Base-by-base conservation (phyloP, 2,329 filamentous ascomycete genomes). In the Chrysoporthe cubensis region DNA sequence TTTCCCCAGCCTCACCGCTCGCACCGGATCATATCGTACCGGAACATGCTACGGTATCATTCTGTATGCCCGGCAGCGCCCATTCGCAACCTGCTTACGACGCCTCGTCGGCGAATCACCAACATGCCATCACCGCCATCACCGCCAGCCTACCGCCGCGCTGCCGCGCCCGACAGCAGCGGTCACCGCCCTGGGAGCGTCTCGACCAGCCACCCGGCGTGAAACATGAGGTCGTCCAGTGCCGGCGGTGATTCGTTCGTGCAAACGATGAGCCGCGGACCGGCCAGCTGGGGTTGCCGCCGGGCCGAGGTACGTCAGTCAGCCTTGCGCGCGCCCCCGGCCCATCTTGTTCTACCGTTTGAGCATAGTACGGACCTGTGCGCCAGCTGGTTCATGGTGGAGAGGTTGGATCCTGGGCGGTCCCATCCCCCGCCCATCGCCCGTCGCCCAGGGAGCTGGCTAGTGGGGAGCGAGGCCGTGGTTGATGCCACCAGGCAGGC, bases 251-350 rank as follows among this genome's bases (percentile, higher is more conserved):
- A 34, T 14, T 32, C 32, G 50, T 54, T 21, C 50, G 50, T 54
- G 50, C 50, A 21, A 54, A 21, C 11, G 7, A 6, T 54, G 50
- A 54, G 50, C 50, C 50, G 50, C 50, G 21, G 21, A 54, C 32
- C 50, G 32, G 21, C 26, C 11, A 54, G 50, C 21, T 54, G 11
- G 11, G 50, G 21, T 52, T 21, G 21, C 21, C 50, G 50, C 50
- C 50, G 50, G 50, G 50, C 50, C 50, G 50, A 54, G 50, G 50
- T 54, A 21, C 21, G 32, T 54, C 50, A 21, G 32, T 54, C 50
- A 54, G 50, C 50, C 50, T 34, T 54, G 50, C 26, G 32, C 14
- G 48, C 11, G 37, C 37, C 37, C 37, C 37, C 37, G 37, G 37
- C 37, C 37, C 26, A 26, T 26, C 26, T 2, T 26, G 26, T 26